Evolutionary conservation across 257 asterid species (phyloP).

Genomic region (Linaria vulgaris): DNA sequence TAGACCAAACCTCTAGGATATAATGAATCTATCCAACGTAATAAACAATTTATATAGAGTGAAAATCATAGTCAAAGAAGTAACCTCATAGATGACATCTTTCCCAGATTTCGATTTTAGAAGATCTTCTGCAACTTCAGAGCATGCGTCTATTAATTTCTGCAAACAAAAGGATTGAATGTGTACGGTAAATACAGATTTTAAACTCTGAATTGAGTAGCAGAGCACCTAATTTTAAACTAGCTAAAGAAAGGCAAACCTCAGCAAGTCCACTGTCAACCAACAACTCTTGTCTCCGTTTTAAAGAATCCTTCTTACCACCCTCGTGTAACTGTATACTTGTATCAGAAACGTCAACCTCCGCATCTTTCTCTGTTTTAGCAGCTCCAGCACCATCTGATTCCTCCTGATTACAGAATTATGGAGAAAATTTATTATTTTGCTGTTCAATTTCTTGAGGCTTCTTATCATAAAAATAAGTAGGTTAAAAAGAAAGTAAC

Average conservation of each 20-base stretch:
- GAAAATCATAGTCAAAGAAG: slow-evolving; percentile 9
- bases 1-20: no score
- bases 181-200: slow-evolving; percentile 5
- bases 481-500: not conserved
- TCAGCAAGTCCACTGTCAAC: slow-evolving; percentile 83
- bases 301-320: slow-evolving; percentile 82
- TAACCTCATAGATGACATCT: slow-evolving; percentile 85
- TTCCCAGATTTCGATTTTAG: slow-evolving; percentile 74
- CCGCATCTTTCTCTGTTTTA: slow-evolving; percentile 34
- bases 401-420: slow-evolving; percentile 36
- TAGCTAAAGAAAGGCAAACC: slow-evolving; percentile 40
- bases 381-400: slow-evolving; percentile 40
- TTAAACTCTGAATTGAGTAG: not conserved
- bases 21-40: no score
- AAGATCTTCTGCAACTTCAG: slow-evolving; percentile 55
- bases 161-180: slow-evolving; percentile 33
- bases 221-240: not conserved
- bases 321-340: slow-evolving; percentile 43
- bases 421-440: slow-evolving; percentile 14
- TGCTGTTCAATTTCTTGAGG: slow-evolving; percentile 10
- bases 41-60: no score
- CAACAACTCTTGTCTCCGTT: slow-evolving; percentile 81
- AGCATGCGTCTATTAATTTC: slow-evolving; percentile 78
- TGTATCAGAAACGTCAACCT: slow-evolving; percentile 31
- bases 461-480: not conserved